phyloP scores from a whole-genome alignment of 108 stramenopile genomes.

The Mayamaea pseudoterrestris region DNA sequence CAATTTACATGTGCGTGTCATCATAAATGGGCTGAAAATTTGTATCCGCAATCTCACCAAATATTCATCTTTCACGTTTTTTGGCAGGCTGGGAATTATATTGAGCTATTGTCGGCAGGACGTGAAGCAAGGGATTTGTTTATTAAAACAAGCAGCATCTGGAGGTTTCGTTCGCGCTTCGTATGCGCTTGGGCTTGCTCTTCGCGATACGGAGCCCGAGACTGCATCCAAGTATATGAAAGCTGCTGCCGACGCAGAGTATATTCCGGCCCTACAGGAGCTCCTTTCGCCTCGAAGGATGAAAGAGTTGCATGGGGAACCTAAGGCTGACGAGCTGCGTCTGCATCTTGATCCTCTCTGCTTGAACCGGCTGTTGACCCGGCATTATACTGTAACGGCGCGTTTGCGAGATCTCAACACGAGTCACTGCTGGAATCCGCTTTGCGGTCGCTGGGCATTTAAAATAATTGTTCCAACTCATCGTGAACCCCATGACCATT shows the following conservation, averaged over 20 bases:
- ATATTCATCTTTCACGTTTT: constrained; percentile 2
- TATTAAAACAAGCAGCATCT: constrained; percentile 44
- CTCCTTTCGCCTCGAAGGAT: constrained; percentile 46
- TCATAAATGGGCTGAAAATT: neutral
- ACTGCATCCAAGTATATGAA: constrained; percentile 46
- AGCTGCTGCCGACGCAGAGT: constrained; percentile 35
- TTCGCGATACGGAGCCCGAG: constrained; percentile 47
- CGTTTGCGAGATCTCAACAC: constrained; percentile 46
- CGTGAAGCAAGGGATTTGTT: constrained; percentile 39
- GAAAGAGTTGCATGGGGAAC: constrained; percentile 60
- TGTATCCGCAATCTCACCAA: neutral
- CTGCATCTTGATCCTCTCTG: constrained; percentile 58
- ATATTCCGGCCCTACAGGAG: constrained; percentile 69
- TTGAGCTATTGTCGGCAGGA: constrained; percentile 71
- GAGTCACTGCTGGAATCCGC: constrained; percentile 83
- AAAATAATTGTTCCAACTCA: constrained; percentile 24
- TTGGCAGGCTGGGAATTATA: constrained; percentile 62
- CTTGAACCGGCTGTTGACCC: constrained; percentile 44
- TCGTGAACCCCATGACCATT: neutral
- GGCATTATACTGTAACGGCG: constrained; percentile 50
- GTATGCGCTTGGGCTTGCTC: constrained; percentile 61
- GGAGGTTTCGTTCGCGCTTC: constrained; percentile 49
- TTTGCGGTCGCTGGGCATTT: constrained; percentile 80
- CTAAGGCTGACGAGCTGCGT: constrained; percentile 43
- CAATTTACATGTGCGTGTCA: constrained; percentile 65